A percentile compares a stretch with the other conserved stretches of the same genome.
phyloP scores from a whole-genome alignment of 306 rosid genomes.

The Pachyrhizus erosus region DNA sequence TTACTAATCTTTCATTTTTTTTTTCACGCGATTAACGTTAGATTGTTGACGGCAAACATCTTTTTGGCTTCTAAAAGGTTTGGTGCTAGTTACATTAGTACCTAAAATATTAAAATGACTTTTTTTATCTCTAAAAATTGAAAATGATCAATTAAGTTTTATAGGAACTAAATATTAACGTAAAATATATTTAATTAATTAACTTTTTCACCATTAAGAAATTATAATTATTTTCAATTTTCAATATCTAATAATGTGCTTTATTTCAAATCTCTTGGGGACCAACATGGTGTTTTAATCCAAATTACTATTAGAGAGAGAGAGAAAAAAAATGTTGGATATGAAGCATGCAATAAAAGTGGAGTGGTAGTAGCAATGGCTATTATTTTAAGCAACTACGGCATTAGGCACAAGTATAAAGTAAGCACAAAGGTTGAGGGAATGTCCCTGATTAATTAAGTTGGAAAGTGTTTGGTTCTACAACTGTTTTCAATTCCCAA shows the following conservation, averaged over 20 bases:
- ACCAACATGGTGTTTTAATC: background rate
- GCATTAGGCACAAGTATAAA: constrained; percentile 32
- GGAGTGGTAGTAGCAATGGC: background rate
- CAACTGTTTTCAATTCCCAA: constrained; percentile 38
- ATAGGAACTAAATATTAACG: background rate
- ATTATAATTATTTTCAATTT: too few relatives aligned
- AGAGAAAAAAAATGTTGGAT: background rate
- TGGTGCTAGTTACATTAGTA: background rate
- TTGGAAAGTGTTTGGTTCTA: constrained; percentile 17
- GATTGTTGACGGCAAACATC: background rate
- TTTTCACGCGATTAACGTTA: background rate
- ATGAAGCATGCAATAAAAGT: constrained; percentile 25
- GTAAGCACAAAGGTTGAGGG: constrained; percentile 24
- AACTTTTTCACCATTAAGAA: background rate
- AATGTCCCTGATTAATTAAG: constrained; percentile 23
- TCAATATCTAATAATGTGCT: too few relatives aligned
- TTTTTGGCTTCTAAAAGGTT: background rate
- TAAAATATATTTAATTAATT: background rate
- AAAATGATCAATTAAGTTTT: background rate
- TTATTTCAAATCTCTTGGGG: background rate
- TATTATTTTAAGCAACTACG: background rate
- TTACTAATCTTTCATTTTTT: background rate
- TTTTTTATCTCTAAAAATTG: background rate
- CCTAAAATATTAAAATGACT: background rate
- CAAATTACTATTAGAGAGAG: background rate